Base-by-base conservation (phyloP, 192 early-diverging fungal genomes). In the Linnemannia elongata region DNA sequence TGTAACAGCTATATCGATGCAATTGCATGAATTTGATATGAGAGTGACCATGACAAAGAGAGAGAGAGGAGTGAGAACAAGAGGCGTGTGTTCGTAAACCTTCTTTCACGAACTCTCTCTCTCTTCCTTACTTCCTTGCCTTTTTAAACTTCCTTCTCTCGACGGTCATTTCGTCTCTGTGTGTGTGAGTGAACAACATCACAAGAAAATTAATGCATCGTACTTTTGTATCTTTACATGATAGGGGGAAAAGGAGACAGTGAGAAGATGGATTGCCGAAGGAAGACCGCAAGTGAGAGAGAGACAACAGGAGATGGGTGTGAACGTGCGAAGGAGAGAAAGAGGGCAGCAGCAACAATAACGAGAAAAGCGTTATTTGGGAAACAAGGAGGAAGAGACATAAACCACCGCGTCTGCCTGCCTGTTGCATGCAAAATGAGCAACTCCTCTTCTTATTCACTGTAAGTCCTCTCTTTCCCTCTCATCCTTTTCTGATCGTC, bases 41-140 rank as follows among this genome's bases (percentile, higher is more conserved):
- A 33, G 30, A 66, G 60, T 52, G 60, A 66, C 4, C 13, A 13
- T 4, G 30, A 57, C 7, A 57, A 27, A 57, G 55, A 57, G 4
- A 55, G 54, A 55, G n/a, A n/a, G 55, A 18, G 22, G 52, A 55
- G 55, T 27, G 55, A 57, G 55, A 27, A 18, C 2, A 24, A 57
- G n/a, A 57, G 55, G 55, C 60, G 60, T 66, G 60, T 66, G 60
- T 66, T 66, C 27, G n/a, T 30, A 33, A 66, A 66, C 60, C 60
- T 66, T 66, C 60, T 66, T 66, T 52, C 33, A 33, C 60, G 13
- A 66, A 27, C n/a, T n/a, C 42, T 44, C 41, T 41, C 42, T 44
- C 44, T 45, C 12, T 45, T 45, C 13, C 44, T 45, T 66, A 33
- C 60, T 33, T 66, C 60, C 27, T 35, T 66, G 57, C 57, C 57